Conservation (phyloP, 2,329 filamentous ascomycete species). For the Achaetomium macrosporum region DNA sequence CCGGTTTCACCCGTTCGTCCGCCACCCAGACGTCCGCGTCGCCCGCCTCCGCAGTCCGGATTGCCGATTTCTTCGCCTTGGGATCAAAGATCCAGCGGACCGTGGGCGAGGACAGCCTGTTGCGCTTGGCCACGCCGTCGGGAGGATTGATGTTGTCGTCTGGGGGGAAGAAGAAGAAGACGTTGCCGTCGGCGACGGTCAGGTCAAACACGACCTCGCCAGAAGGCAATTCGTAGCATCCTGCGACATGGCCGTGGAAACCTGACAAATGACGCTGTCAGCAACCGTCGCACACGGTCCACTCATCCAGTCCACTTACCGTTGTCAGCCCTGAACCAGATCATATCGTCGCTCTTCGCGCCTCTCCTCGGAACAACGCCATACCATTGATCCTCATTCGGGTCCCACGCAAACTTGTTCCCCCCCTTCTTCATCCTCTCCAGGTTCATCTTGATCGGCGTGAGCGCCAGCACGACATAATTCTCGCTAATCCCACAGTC, state of each 20-base stretch:
- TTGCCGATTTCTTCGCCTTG: constrained; percentile 24
- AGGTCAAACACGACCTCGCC: constrained; percentile 41
- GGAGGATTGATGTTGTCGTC: constrained; percentile 27
- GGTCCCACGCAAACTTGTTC: constrained; percentile 48
- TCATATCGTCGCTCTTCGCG: constrained; percentile 46
- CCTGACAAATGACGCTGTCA: constrained; percentile 24
- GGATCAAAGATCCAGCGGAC: constrained; percentile 38
- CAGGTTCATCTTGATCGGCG: constrained; percentile 41
- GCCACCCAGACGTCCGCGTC: constrained; percentile 21
- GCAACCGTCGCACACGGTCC: neutral
- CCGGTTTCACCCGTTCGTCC: constrained; percentile 34
- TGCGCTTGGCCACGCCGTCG: constrained; percentile 24
- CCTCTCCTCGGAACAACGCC: constrained; percentile 46
- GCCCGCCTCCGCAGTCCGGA: constrained; percentile 4
- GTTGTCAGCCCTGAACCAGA: constrained; percentile 47
- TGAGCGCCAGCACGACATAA: constrained; percentile 42
- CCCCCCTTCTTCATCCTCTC: constrained; percentile 40
- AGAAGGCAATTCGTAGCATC: constrained; percentile 42
- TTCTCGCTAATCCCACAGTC: constrained; percentile 44
- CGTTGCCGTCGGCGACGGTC: constrained; percentile 39
- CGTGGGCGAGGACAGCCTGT: constrained; percentile 36
- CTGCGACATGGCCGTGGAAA: constrained; percentile 43
- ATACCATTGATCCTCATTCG: constrained; percentile 50
- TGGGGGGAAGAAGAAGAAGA: constrained; percentile 42
- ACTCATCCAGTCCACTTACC: constrained; percentile 31